phyloP scores from a whole-genome alignment of 2,329 filamentous ascomycete genomes.

The Microascus cirrosus region DNA sequence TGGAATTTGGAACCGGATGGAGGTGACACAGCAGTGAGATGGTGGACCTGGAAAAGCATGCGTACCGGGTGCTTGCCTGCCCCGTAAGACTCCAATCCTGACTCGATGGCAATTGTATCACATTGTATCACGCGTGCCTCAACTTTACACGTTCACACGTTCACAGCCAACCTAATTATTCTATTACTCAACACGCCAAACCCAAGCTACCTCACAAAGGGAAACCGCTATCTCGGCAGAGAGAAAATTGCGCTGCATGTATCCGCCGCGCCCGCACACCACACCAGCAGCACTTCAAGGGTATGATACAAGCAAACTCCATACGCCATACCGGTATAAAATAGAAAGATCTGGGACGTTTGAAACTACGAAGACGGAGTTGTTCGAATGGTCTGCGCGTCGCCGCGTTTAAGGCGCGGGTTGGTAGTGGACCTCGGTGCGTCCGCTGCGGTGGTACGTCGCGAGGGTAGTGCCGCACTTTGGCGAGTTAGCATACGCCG shows the following conservation, averaged over 20 bases:
- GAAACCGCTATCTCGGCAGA: not conserved
- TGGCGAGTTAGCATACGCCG: constrained; percentile 5
- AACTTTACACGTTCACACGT: no score
- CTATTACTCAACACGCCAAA: not conserved
- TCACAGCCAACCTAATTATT: not conserved
- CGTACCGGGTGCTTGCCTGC: no score
- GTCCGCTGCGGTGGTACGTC: constrained; percentile 14
- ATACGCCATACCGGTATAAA: not conserved
- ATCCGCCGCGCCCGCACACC: not conserved
- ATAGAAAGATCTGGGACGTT: not conserved
- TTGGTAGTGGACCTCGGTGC: constrained; percentile 12
- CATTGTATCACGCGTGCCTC: no score
- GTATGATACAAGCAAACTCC: not conserved
- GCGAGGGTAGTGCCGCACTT: constrained; percentile 13
- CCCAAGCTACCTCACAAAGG: not conserved
- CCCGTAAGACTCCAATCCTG: no score
- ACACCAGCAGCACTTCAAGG: not conserved
- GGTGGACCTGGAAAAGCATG: no score
- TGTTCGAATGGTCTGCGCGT: not conserved
- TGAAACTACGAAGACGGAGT: not conserved
- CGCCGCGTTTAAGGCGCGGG: not conserved
- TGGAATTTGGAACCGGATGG: no score
- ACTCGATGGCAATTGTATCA: no score
- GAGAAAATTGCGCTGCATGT: not conserved
- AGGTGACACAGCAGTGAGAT: no score